Base-by-base conservation (phyloP, 805 yeast species). In the Saturnispora gosingensis region DNA sequence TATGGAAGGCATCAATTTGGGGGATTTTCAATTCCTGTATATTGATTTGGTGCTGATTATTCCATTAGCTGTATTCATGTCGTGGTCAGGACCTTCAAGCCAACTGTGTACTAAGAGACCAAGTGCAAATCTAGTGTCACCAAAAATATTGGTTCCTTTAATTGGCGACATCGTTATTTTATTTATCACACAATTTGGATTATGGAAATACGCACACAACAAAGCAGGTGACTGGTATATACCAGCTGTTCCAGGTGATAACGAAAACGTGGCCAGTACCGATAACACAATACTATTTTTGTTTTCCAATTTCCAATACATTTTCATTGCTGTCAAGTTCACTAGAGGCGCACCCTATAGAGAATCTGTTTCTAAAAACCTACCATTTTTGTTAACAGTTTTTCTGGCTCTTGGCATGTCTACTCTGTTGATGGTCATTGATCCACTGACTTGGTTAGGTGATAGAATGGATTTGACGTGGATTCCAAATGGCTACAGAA, bases 31-130 rank as follows among this genome's bases (percentile, higher is more conserved):
- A 69, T 93, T 91, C 63, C 71, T 93, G 58, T 89, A 90, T 79
- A 93, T 93, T 65, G 99, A 93, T 69, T 67, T 93, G 66, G 81
- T 87, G 56, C 72, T 93, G 64, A 93, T 93, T 59, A 77, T 93
- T 52, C 99, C 99, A 10, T 78, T 93, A 62, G 99, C 99, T 0
- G 82, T 93, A 5, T 89, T 90, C 69, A 86, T 93, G 99, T 90
- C 97, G 5, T 93, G 99, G 98, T 83, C 97, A 1, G 80, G 82
- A 59, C 95, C 99, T 0, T 83, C 73, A 61, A 69, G 69, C 2
- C 60, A 55, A 22, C 70, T 93, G 30, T 78, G 79, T 11, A 67
- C 71, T 36, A 90, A 89, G 62, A 76, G 96, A 48, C 99, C 99
- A 5, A 87, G 95, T 0, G 97, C 99, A 0, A 91, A 93, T 66